phyloP scores from a whole-genome alignment of 495 filamentous ascomycete genomes.

The Amorphotheca resinae region DNA sequence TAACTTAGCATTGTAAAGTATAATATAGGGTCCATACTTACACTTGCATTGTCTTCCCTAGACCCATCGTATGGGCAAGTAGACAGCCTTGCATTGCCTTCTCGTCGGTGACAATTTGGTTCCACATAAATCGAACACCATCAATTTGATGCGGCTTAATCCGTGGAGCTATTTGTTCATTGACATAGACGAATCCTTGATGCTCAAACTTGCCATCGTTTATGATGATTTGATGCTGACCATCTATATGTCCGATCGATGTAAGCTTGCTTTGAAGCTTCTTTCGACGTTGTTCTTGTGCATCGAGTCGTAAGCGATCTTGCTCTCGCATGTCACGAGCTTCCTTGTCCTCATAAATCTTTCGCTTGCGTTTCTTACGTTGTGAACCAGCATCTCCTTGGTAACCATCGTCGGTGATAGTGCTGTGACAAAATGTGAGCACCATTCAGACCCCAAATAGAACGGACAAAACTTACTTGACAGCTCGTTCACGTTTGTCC shows the following conservation, averaged over 20 bases:
- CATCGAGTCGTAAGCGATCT: slow-evolving; percentile 30
- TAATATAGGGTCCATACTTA: slow-evolving; percentile 7
- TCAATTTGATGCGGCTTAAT: slow-evolving; percentile 47
- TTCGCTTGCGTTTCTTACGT: slow-evolving; percentile 35
- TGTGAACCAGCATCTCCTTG: slow-evolving; percentile 5
- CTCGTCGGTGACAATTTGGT: slow-evolving; percentile 42
- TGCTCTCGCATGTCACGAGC: slow-evolving; percentile 34
- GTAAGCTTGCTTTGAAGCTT: slow-evolving; percentile 30
- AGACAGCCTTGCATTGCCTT: slow-evolving; percentile 54
- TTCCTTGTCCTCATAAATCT: slow-evolving; percentile 29
- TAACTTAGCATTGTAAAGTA: not conserved
- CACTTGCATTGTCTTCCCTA: slow-evolving; percentile 89
- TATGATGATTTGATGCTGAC: slow-evolving; percentile 40
- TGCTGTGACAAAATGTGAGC: not conserved
- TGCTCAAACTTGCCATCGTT: slow-evolving; percentile 54
- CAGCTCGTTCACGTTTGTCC: not conserved
- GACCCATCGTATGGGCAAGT: slow-evolving; percentile 84
- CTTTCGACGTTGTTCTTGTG: slow-evolving; percentile 37
- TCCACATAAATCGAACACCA: slow-evolving; percentile 85
- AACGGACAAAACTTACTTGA: not conserved
- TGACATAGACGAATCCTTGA: slow-evolving; percentile 37
- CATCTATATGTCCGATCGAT: slow-evolving; percentile 30
- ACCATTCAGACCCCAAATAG: not conserved
- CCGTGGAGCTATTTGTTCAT: slow-evolving; percentile 31
- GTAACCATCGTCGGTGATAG: slow-evolving; percentile 4